Evolutionary conservation across 1,284 basidiomycete genomes (phyloP).

Genomic region (Ganoderma lucidum): DNA sequence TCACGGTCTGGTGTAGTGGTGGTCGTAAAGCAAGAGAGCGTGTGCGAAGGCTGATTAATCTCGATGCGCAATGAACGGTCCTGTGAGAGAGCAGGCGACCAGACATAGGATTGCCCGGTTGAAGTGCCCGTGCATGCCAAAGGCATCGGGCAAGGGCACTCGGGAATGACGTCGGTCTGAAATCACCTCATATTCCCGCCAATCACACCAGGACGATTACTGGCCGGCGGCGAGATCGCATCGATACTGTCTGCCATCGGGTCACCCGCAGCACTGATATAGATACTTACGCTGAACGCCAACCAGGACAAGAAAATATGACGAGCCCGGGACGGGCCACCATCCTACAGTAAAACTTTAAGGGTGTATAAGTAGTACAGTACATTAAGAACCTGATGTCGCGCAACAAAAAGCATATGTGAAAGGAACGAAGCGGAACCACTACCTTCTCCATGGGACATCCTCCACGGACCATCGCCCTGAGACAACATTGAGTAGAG

Average conservation of each 20-base stretch:
- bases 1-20: slow-evolving; percentile 11
- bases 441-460: slow-evolving; percentile 13
- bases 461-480: slow-evolving; percentile 28
- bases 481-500: slow-evolving; percentile 35
- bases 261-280: neutral
- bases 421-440: neutral
- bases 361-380: neutral
- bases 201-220: slow-evolving; percentile 11
- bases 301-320: neutral
- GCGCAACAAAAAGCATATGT: neutral
- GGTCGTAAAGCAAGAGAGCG: slow-evolving; percentile 20
- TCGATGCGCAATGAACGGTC: neutral
- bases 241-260: neutral
- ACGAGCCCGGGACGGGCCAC: neutral
- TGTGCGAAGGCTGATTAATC: slow-evolving; percentile 21
- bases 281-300: neutral
- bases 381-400: neutral
- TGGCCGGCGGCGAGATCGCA: neutral
- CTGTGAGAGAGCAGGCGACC: slow-evolving; percentile 28
- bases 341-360: neutral
- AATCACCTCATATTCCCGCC: neutral
- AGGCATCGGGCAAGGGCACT: slow-evolving; percentile 1
- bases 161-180: slow-evolving; percentile 9
- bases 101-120: slow-evolving; percentile 18
- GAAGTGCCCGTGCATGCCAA: slow-evolving; percentile 9